These are phyloP conservation scores for Hemileccinum impolitum DNA, from an alignment of 768 basidiomycete species.

Conservation along the genomic window DNA sequence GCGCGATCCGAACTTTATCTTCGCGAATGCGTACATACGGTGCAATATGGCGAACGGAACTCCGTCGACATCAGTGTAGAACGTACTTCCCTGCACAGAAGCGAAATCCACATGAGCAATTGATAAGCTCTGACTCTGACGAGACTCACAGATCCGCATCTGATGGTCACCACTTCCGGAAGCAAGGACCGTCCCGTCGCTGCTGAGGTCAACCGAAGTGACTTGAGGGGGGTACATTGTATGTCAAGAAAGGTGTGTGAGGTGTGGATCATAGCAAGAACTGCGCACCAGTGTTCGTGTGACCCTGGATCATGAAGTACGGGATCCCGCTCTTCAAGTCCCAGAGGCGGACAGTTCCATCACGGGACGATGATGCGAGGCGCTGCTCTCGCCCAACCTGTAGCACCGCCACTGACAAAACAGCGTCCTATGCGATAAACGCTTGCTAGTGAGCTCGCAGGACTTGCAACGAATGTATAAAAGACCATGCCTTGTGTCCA, in stretches of 20 bases:
- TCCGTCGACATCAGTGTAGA: slow-evolving; percentile 20
- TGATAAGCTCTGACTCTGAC: slow-evolving; percentile 12
- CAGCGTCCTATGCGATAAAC: slow-evolving; percentile 24
- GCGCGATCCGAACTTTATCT: slow-evolving; percentile 4
- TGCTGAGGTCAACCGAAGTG: slow-evolving; percentile 38
- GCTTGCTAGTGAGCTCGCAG: slow-evolving; percentile 1
- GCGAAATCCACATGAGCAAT: slow-evolving; percentile 7
- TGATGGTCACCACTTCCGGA: slow-evolving; percentile 37
- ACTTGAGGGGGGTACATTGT: slow-evolving; percentile 16
- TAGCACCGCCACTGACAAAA: slow-evolving; percentile 28
- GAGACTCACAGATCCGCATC: slow-evolving; percentile 36
- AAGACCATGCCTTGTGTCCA: slow-evolving; percentile 26
- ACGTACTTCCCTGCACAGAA: slow-evolving; percentile 26
- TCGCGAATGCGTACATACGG: background rate
- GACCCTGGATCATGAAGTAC: slow-evolving; percentile 36
- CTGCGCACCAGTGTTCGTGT: slow-evolving; percentile 32
- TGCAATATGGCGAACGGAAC: background rate
- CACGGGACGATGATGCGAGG: slow-evolving; percentile 38
- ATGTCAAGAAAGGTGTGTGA: slow-evolving; percentile 10
- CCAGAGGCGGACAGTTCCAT: slow-evolving; percentile 36
- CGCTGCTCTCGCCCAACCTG: slow-evolving; percentile 33
- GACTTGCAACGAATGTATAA: background rate
- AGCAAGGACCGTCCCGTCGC: slow-evolving; percentile 29
- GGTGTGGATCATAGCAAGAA: slow-evolving; percentile 21
- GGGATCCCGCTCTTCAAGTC: slow-evolving; percentile 29